These are phyloP conservation scores for Teunomyces lycoperdinae DNA, from an alignment of 805 yeast species.

Conservation along the genomic window DNA sequence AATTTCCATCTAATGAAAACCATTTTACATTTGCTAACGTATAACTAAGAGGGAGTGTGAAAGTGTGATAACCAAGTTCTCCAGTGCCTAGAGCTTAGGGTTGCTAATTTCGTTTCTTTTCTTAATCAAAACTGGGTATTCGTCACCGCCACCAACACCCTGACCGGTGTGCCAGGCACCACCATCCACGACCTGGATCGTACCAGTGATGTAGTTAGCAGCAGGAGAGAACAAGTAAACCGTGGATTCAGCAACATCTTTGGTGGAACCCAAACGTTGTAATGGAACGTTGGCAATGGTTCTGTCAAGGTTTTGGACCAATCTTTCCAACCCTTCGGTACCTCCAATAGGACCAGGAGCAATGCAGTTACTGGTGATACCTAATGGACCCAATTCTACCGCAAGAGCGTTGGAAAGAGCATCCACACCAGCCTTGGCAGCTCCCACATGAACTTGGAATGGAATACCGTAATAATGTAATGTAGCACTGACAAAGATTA, in stretches of 20 bases:
- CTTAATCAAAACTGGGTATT: constrained; percentile 32
- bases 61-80: no score
- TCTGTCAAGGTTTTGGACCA: constrained; percentile 12
- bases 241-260: constrained; percentile 29
- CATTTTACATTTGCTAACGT: no score
- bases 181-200: constrained; percentile 27
- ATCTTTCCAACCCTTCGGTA: constrained; percentile 26
- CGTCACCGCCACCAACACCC: constrained; percentile 14
- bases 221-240: constrained; percentile 27
- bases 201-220: constrained; percentile 24
- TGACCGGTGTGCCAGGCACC: constrained; percentile 22
- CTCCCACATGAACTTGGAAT: constrained; percentile 31
- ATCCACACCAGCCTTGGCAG: constrained; percentile 31
- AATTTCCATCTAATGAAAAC: no score
- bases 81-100: constrained; percentile 11
- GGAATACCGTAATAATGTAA: constrained; percentile 45
- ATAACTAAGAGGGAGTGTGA: no score
- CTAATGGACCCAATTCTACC: constrained; percentile 29
- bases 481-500: constrained; percentile 41
- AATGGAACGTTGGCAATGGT: constrained; percentile 16
- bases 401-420: constrained; percentile 29
- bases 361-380: constrained; percentile 24
- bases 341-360: constrained; percentile 29
- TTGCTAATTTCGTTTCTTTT: constrained; percentile 11
- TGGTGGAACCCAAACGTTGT: constrained; percentile 23